Base-by-base conservation (phyloP, 805 yeast species). In the Kluyveromyces nonfermentans region DNA sequence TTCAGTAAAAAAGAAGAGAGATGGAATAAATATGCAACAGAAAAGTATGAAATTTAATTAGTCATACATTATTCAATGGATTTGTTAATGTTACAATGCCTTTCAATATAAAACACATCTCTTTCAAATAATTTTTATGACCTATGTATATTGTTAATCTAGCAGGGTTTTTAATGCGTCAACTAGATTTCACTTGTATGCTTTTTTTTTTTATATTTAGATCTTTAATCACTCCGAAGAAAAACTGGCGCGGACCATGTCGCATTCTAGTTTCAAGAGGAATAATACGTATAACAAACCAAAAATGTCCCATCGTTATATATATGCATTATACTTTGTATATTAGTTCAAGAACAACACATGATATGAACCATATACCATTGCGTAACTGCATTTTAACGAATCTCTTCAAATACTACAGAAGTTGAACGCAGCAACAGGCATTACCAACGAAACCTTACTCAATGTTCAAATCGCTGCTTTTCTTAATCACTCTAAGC, bases 251-350 rank as follows among this genome's bases (percentile, higher is more conserved):
- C 52, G 33, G 42, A 50, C 47, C 50, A 50, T 33, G 48, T 48
- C 42, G 48, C 44, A 33, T 31, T 33, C 17, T 25, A 40, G 31
- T 46, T 50, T 49, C 37, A 50, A 22, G 50, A 53, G 56, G 46
- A 49, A 15, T 45, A 52, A 47, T 53, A 58, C 36, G 47, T 48
- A 37, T 51, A 35, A 10, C 50, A 55, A 43, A 48, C 55, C n/a
- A n/a, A n/a, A n/a, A n/a, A n/a, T n/a, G n/a, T n/a, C n/a, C n/a
- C n/a, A n/a, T n/a, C n/a, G n/a, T n/a, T n/a, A n/a, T n/a, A n/a
- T n/a, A n/a, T n/a, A n/a, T n/a, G n/a, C n/a, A n/a, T n/a, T n/a
- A 6, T 6, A 25, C 9, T 25, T 25, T 6, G 30, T 25, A 25
- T 6, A 4, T 25, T 14, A 25, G 30, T 6, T 25, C n/a, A n/a